Conservation (phyloP, 1,284 basidiomycete genomes). For the Leccinum huronense region DNA sequence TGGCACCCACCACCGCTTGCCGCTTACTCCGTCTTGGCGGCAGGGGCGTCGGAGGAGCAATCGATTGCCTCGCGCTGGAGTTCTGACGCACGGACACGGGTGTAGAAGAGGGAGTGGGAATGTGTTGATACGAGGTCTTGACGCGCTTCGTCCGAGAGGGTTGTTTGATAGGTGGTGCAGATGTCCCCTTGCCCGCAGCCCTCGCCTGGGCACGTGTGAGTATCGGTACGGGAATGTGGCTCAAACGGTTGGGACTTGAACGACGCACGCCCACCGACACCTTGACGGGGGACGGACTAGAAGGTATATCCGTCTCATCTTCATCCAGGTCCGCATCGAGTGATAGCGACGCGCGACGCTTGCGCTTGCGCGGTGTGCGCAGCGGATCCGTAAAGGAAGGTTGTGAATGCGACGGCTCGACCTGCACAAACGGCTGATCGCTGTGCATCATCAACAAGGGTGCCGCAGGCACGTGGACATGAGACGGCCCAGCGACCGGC, state of each 20-base stretch:
- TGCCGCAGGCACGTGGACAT: constrained; percentile 15
- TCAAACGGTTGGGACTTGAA: constrained; percentile 1
- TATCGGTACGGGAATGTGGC: constrained; percentile 5
- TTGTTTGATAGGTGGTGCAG: constrained; percentile 1
- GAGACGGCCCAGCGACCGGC: constrained; percentile 31
- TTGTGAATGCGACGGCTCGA: constrained; percentile 12
- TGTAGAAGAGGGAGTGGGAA: constrained; percentile 31
- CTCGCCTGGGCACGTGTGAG: constrained; percentile 20
- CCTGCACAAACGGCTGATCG: constrained; percentile 15
- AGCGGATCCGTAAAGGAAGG: constrained; percentile 23
- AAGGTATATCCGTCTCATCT: constrained; percentile 16
- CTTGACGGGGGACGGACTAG: constrained; percentile 33
- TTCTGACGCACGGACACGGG: constrained; percentile 11
- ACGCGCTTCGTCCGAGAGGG: constrained; percentile 15
- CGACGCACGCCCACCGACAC: constrained; percentile 22
- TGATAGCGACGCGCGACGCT: constrained; percentile 14
- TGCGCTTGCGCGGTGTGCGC: constrained; percentile 35
- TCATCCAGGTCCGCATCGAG: constrained; percentile 11
- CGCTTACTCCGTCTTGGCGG: constrained; percentile 31
- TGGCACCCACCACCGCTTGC: constrained; percentile 24
- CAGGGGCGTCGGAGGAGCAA: constrained; percentile 22
- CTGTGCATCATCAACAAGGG: constrained; percentile 26
- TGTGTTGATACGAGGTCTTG: constrained; percentile 22
- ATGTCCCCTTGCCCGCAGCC: constrained; percentile 1
- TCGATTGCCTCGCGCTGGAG: constrained; percentile 14